Base-by-base conservation (phyloP, 2,329 filamentous ascomycete genomes). In the Beauveria bassiana region DNA sequence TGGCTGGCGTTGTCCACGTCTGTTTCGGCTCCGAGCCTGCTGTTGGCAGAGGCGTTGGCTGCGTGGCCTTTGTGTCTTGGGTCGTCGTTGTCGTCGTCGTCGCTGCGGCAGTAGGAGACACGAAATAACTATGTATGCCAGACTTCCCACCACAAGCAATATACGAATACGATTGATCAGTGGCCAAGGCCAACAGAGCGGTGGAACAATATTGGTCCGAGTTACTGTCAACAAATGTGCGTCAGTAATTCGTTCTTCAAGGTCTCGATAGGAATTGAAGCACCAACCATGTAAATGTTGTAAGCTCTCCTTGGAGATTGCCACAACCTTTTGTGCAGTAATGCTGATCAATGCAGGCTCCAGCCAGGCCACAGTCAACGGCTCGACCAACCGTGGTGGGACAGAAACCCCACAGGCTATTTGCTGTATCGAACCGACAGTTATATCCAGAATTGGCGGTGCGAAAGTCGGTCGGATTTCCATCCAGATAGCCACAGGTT, bases 261-360 rank as follows among this genome's bases (percentile, higher is more conserved):
- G 22, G 54, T 18, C 46, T 59, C 40, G 47, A 34, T n/a, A 14
- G 14, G 42, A 31, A 5, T 28, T 31, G 38, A 51, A 14, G 20
- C 14, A 24, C 14, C 47, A 66, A 76, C 74, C 74, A 78, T 5
- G 71, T 73, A 51, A 74, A 71, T 0, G 74, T 77, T 2, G 70
- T 71, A 12, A 74, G 47, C 1, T 61, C 64, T 1, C 62, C 28
- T 1, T 63, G 64, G 0, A 64, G 63, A 1, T 64, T 66, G 0
- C 73, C 74, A 52, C 75, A 78, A 6, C 72, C 73, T 20, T 57
- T 42, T 18, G 22, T 28, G 50, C 59, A 61, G 26, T 50, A 51
- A 22, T 56, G 18, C 18, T 42, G 24, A 28, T 61, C 59, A 20
- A 54, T 40, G 42, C 59, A 61, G 28, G 50, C 52, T 34, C 59